Base-by-base conservation (phyloP, 1,284 basidiomycete genomes). In the Microbotryomycetes sp. region DNA sequence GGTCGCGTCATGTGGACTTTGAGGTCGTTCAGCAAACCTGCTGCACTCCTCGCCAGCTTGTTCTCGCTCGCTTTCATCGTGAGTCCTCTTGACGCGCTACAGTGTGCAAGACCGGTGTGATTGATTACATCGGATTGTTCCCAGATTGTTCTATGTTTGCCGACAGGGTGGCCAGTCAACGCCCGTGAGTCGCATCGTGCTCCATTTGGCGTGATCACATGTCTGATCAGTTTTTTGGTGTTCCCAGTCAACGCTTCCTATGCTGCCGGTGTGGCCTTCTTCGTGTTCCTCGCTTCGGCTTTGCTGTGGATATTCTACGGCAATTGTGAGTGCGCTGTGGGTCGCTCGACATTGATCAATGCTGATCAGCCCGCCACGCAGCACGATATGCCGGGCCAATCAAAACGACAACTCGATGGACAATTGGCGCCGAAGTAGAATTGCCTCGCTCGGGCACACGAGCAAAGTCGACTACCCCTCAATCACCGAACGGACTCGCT, bases 351-450 rank as follows among this genome's bases (percentile, higher is more conserved):
- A 2, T 1, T 42, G 32, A 12, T n/a, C n/a, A 6, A 15, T 3
- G 28, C 23, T 2, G 16, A 23, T 46, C 14, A 12, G 16, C 26
- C 7, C 6, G 4, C 28, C 23, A 3, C 14, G 3, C 46, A 67
- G 66, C 52, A 1, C 57, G 59, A 25, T 73, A 73, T 55, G 68
- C 72, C 19, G 72, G 72, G 1, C 72, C 72, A 15, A 73, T 73
- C 66, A 71, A 71, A 29, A 63, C 68, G 25, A 68, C 66, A 6
- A 69, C 67, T 0, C 56, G 59, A n/a, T 69, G 65, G 65, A 69
- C 67, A 9, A 63, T 67, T 36, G 67, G 67, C 48, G 65, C 67
- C 45, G 67, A 69, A 49, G 59, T 69, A 36, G 67, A 69, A 31
- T 59, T 67, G 0, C 65, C 65, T 6, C 57, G 59, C 6, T 52